These are phyloP conservation scores for Trametes cinnabarina DNA, from an alignment of 768 basidiomycete species.

Conservation along the genomic window DNA sequence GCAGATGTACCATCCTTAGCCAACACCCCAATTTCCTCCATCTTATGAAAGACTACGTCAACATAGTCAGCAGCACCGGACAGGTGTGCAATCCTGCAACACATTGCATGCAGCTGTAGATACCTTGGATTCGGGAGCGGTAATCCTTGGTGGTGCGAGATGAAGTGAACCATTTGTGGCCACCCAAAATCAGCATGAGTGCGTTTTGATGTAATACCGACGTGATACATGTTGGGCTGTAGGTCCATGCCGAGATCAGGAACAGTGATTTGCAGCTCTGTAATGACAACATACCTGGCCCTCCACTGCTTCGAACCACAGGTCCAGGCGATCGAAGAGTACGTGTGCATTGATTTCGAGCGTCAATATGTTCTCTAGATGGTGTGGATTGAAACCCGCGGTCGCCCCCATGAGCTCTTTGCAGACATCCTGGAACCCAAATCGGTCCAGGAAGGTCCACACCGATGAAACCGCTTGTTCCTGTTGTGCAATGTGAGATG, in stretches of 20 bases:
- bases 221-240: neutral
- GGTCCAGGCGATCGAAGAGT: neutral
- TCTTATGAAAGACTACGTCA: too few relatives aligned
- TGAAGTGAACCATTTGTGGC: neutral
- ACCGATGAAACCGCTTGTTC: neutral
- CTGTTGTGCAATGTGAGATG: neutral
- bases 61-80: neutral
- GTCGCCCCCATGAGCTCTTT: neutral
- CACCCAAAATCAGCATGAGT: neutral
- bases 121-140: slow-evolving; percentile 1
- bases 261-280: neutral
- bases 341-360: neutral
- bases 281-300: neutral
- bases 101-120: neutral
- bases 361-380: neutral
- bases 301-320: neutral
- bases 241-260: neutral
- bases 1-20: too few relatives aligned
- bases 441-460: neutral
- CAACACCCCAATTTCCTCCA: too few relatives aligned
- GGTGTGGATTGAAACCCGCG: neutral
- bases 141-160: neutral
- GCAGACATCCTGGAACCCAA: neutral
- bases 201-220: neutral
- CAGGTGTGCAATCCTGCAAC: neutral